Base-by-base conservation (phyloP, 73 alveolate genomes). In the Tetrahymena elliotti region DNA sequence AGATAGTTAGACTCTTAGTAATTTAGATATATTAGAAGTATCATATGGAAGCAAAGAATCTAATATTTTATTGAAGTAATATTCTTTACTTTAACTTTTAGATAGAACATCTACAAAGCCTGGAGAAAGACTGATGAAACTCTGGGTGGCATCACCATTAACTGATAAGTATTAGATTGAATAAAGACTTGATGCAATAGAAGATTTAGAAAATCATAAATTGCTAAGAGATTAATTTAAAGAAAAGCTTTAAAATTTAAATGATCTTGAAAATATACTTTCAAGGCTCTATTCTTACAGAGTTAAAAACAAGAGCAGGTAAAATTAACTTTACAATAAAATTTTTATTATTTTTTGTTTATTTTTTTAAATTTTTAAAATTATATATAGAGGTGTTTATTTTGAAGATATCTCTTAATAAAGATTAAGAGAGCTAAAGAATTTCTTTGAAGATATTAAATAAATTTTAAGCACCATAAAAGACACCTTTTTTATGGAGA, bases 91-190 rank as follows among this genome's bases (percentile, higher is more conserved):
- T 22, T 93, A 93, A n/a, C 68, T 95, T 35, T 92, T 97, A 16
- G 96, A 97, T 94, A 94, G 95, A 35, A 95, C 98, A 15, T 83
- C 93, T 34, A 97, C 98, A 24, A 95, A 94, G 33, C 96, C 96
- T 53, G 99, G 99, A 16, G 95, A 96, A 52, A 92, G 99, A 94
- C 93, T 96, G 47, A 84, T 97, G 22, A 97, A 96, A 83, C 96
- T 84, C 82, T 97, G 99, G 99, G 34, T 97, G 52, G 92, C 95
- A 34, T 83, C 98, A 4, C 99, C 99, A 10, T 96, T 97, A 12
- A 41, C 33, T 24, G 96, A 97, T 54, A 68, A 95, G 12, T 96
- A 97, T 33, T 36, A 94, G 20, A 97, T 97, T 41, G 96, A 96
- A 54, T 97, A 97, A 13, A 95, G 99, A 94, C 92, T 95, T 38